Evolutionary conservation across 1,284 basidiomycete genomes (phyloP).

Genomic region (Golubevia pallescens): DNA sequence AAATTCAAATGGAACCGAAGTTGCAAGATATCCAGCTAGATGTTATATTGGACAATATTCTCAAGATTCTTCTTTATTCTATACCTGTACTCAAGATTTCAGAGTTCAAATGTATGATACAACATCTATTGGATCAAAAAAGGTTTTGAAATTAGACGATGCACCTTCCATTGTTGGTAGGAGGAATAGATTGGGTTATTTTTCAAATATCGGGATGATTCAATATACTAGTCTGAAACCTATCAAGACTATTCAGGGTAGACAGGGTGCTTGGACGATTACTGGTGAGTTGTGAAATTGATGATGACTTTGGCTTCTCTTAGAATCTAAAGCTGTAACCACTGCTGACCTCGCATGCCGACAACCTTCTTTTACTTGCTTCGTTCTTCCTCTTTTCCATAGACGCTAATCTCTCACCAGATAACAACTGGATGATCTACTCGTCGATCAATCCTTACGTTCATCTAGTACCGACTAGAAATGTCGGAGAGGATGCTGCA

Average conservation of each 20-base stretch:
- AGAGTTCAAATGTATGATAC: conserved; percentile 86
- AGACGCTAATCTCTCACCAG: conserved; percentile 88
- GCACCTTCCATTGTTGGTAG: background rate
- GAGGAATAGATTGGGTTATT: background rate
- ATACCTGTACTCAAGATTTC: conserved; percentile 71
- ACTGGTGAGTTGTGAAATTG: conserved; percentile 11
- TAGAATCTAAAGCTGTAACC: too few relatives aligned
- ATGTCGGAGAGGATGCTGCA: conserved; percentile 66
- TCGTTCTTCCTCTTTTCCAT: conserved; percentile 70
- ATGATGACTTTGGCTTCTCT: too few relatives aligned
- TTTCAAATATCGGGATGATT: background rate
- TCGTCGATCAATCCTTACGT: conserved; percentile 68
- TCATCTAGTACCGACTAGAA: conserved; percentile 84
- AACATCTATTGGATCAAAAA: conserved; percentile 52
- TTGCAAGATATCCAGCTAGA: conserved; percentile 79
- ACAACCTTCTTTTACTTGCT: conserved; percentile 9
- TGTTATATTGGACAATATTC: conserved; percentile 94
- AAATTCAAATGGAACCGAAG: conserved; percentile 83
- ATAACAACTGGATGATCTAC: conserved; percentile 95
- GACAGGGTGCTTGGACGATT: conserved; percentile 54
- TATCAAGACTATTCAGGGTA: conserved; percentile 54
- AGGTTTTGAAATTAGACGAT: conserved; percentile 2
- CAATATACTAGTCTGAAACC: conserved; percentile 37
- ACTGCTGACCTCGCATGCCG: too few relatives aligned
- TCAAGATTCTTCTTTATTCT: conserved; percentile 56